Percentiles rank a stretch among this genome's conserved stretches.
These are phyloP conservation scores for Farysia itapuensis DNA, from an alignment of 1,284 basidiomycete genomes.

Conservation along the genomic window DNA sequence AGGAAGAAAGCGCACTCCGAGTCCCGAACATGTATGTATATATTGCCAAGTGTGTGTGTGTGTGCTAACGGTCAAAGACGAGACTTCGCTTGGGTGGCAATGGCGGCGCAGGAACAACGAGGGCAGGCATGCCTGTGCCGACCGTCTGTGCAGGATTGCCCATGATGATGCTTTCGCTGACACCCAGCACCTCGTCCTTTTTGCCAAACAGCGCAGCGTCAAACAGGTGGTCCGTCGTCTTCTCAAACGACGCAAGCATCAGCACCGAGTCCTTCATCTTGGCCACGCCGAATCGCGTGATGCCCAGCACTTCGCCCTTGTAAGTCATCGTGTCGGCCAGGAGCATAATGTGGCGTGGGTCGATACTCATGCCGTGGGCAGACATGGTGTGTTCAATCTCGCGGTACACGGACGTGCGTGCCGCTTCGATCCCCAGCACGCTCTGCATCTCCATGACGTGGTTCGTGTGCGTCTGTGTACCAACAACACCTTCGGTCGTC, in stretches of 20 bases:
- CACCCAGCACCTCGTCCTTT: constrained; percentile 90
- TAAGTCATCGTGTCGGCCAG: constrained; percentile 98
- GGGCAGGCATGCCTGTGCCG: constrained; percentile 73
- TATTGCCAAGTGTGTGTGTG: too few relatives aligned
- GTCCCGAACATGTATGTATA: too few relatives aligned
- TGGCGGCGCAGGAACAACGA: constrained; percentile 36
- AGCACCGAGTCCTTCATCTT: constrained; percentile 99
- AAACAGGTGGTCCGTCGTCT: constrained; percentile 98
- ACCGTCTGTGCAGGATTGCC: constrained; percentile 94
- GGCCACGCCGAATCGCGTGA: constrained; percentile 98
- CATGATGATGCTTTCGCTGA: constrained; percentile 99
- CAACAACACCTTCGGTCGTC: constrained; percentile 93
- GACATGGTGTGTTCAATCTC: constrained; percentile 96
- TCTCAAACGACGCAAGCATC: constrained; percentile 99
- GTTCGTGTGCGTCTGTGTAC: constrained; percentile 89
- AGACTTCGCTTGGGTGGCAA: constrained; percentile 41
- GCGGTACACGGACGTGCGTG: constrained; percentile 89
- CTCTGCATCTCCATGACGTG: constrained; percentile 94
- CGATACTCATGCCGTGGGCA: constrained; percentile 96
- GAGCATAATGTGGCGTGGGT: constrained; percentile 97
- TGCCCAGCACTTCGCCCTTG: constrained; percentile 98
- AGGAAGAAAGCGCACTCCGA: too few relatives aligned
- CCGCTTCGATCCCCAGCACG: constrained; percentile 96
- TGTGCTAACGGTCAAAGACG: constrained; percentile 46
- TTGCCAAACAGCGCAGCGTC: constrained; percentile 96